Evolutionary conservation across 73 alveolate species (phyloP), one percentile per base, ranked within the genome.

Genomic region (Tetrahymena elliotti): DNA sequence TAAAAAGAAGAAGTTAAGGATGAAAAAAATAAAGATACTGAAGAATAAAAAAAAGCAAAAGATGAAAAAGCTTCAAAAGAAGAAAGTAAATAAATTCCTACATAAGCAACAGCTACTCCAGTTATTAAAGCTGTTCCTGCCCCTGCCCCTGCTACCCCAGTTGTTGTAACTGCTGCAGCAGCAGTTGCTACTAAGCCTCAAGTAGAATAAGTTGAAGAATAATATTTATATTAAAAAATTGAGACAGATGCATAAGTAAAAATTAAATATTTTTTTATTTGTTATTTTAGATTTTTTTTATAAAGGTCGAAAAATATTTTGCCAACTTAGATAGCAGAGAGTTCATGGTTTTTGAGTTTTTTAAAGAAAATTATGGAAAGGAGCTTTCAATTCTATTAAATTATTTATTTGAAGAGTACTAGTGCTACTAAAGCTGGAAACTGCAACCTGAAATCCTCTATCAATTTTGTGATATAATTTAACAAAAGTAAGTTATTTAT

Each of bases 281-380:
- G 16, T 53, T 9, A 22, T 27, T 68, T 18, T 6, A 4, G n/a
- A 68, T 68, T 53, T 9, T 68, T 27, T 68, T 18, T 6, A 4
- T 22, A 68, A 27, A 68, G 88, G 88, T 31, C 20, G 36, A 68
- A 11, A 68, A 3, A 10, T 68, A 68, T 68, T 68, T 68, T 68
- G 34, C 16, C 16, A 68, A 68, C 36, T 31, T 68, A 27, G 88
- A 68, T 6, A 68, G 88, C 20, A 68, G 88, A 94, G 96, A 84
- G 34, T 94, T 47, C 33, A 94, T 84, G 83, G 68, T 84, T 53
- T 94, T 94, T 53, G 82, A 53, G 8, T 92, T 94, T 16, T 94
- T 40, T 94, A 40, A 94, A 31, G 93, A 94, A 84, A 39, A 47
- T 34, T 47, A n/a, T 22, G 52, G 82, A 34, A 52, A 53, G 6